Base-by-base conservation (phyloP, 805 yeast species). In the Candida pini region DNA sequence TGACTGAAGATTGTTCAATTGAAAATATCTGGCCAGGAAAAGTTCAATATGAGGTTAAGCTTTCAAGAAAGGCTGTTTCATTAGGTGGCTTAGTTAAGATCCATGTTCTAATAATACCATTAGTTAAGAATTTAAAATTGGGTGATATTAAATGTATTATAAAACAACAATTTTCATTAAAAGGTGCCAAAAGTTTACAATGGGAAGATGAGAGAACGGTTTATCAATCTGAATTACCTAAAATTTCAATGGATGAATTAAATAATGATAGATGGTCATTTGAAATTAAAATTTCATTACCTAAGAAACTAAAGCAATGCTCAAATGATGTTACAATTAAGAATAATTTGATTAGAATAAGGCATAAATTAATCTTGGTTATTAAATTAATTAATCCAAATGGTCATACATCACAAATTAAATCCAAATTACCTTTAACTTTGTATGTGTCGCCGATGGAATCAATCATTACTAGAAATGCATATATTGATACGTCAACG, bases 11-110 rank as follows among this genome's bases (percentile, higher is more conserved):
- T 30, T 62, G 69, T 27, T 68, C 71, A 18, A 63, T 72, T 31
- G 64, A 63, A 39, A 71, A 69, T 45, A 60, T 68, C 2, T 73
- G 80, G 80, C 69, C 76, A 0, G 66, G 65, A 0, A 73, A 73
- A 43, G 58, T 71, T 18, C 75, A 73, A 41, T 73, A 73, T 44
- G 62, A 60, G 31, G 75, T 73, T 3, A 49, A 56, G 29, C 40
- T 72, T 16, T 64, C 64, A 2, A 59, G 56, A 28, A 68, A 63
- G 35, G 72, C 68, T 0, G 51, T 73, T 4, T 71, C 79, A 0
- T 38, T 73, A 4, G 78, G 78, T 1, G 60, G 71, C 2, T 49
- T 48, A 3, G 49, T 68, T 9, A 68, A 71, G 10, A 57, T 73
- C 17, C 55, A 57, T 35, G 47, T 73, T 2, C 42, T 67, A 7